phyloP scores from a whole-genome alignment of 208 protist genomes.

The Trichomonas gallinae region DNA sequence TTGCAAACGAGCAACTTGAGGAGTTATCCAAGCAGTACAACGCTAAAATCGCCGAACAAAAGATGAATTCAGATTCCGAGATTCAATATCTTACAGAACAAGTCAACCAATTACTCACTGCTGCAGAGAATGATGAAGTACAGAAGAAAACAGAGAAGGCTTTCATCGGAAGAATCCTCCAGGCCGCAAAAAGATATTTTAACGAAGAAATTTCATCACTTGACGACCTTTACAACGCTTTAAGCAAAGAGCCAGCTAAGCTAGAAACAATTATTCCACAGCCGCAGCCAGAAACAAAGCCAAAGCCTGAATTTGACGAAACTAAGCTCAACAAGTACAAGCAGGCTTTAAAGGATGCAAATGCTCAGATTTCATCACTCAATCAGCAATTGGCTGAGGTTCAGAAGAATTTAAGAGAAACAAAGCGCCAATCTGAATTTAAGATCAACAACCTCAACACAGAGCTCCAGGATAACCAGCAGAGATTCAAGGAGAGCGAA shows the following conservation, averaged over 20 bases:
- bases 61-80: neutral
- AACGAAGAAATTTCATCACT: neutral
- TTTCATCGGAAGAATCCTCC: neutral
- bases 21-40: neutral
- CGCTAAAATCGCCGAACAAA: neutral
- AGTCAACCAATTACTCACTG: neutral
- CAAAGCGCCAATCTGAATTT: neutral
- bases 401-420: neutral
- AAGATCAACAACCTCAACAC: neutral
- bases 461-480: neutral
- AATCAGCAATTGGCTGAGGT: neutral
- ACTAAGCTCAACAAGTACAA: neutral
- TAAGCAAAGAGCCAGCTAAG: neutral
- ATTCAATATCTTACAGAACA: neutral
- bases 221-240: neutral
- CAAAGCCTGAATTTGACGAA: neutral
- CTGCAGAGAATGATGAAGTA: neutral
- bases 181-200: neutral
- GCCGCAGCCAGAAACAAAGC: neutral
- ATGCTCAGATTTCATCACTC: neutral
- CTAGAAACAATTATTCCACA: neutral
- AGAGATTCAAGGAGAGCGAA: neutral
- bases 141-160: neutral
- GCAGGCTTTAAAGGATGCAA: neutral
- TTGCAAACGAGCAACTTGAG: neutral